phyloP scores from a whole-genome alignment of 1,139 yeast species.

The Lodderomyces theae region DNA sequence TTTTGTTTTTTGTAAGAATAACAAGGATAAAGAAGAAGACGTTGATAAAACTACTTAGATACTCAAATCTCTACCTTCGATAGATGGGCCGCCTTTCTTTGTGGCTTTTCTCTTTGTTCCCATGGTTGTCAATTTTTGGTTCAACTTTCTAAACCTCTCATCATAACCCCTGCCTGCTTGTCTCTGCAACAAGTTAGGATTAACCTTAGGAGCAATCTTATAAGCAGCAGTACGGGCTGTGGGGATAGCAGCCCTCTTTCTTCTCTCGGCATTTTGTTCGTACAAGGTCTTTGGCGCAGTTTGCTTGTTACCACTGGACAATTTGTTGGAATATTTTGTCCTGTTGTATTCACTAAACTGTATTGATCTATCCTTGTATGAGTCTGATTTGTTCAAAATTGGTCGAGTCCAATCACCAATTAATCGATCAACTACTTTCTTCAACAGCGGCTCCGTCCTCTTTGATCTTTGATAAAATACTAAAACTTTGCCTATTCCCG shows the following conservation, averaged over 20 bases:
- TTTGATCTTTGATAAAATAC: slow-evolving; percentile 91
- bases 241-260: slow-evolving; percentile 94
- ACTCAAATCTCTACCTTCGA: slow-evolving; percentile 70
- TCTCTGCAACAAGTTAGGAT: slow-evolving; percentile 41
- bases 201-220: slow-evolving; percentile 85
- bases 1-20: no score
- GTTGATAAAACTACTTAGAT: slow-evolving; percentile 2
- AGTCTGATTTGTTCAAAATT: slow-evolving; percentile 91
- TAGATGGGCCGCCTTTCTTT: slow-evolving; percentile 71
- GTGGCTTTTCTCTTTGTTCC: slow-evolving; percentile 45
- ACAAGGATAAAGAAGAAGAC: not conserved
- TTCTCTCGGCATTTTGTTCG: slow-evolving; percentile 88
- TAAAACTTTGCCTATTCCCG: slow-evolving; percentile 91
- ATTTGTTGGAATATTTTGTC: slow-evolving; percentile 48
- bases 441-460: slow-evolving; percentile 82
- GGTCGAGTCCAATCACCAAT: slow-evolving; percentile 99
- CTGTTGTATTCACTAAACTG: slow-evolving; percentile 71
- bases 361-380: slow-evolving; percentile 84
- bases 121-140: slow-evolving; percentile 50
- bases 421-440: slow-evolving; percentile 83
- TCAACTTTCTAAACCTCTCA: slow-evolving; percentile 75
- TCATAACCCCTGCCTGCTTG: slow-evolving; percentile 50
- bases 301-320: slow-evolving; percentile 32
- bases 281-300: slow-evolving; percentile 60
- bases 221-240: slow-evolving; percentile 84